phyloP scores from a whole-genome alignment of 345 rosid species.

The Cardiospermum halicacabum region DNA sequence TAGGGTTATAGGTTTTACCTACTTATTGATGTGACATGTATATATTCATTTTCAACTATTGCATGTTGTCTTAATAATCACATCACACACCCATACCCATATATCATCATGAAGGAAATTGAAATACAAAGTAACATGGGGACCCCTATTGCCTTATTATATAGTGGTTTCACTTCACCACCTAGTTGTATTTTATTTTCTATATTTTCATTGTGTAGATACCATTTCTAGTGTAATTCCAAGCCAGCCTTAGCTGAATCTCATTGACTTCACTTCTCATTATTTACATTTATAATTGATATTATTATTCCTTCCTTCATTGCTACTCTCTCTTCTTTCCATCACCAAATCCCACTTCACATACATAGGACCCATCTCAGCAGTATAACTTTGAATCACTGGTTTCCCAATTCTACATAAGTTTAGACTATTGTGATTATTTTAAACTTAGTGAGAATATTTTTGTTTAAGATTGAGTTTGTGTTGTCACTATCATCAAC shows the following conservation, averaged over 20 bases:
- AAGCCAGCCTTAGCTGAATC: not conserved
- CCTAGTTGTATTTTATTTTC: not conserved
- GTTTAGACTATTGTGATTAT: no score
- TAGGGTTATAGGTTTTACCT: not conserved
- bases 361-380: not conserved
- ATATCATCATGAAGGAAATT: not conserved
- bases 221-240: not conserved
- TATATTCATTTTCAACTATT: not conserved
- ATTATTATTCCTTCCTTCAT: constrained; percentile 7
- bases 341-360: not conserved
- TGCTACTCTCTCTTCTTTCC: not conserved
- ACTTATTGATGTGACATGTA: not conserved
- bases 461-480: no score
- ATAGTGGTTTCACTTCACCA: not conserved
- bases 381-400: not conserved
- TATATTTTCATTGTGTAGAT: not conserved
- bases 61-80: not conserved
- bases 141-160: not conserved
- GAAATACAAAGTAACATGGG: not conserved
- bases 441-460: no score
- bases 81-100: not conserved
- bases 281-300: not conserved
- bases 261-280: not conserved
- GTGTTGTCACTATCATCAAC: no score
- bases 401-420: not conserved